Evolutionary conservation across 495 filamentous ascomycete species (phyloP).

Genomic region (Xylaria castorea): DNA sequence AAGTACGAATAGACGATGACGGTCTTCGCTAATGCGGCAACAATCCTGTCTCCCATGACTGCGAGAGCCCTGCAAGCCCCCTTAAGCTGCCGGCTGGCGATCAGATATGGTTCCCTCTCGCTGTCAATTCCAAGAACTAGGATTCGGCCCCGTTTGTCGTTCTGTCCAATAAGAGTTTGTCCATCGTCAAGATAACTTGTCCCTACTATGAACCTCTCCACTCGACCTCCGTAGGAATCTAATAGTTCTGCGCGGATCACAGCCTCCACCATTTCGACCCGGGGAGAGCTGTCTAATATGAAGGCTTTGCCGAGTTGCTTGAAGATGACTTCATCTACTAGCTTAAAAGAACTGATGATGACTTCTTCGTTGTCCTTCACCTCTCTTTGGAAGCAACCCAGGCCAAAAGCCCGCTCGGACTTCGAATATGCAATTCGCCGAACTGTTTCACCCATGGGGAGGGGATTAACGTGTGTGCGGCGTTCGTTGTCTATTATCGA

Average conservation of each 20-base stretch:
- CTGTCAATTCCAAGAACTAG: conserved; percentile 82
- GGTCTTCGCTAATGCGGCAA: conserved; percentile 86
- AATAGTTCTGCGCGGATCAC: conserved; percentile 80
- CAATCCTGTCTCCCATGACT: conserved; percentile 76
- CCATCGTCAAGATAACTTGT: conserved; percentile 77
- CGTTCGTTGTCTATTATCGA: conserved; percentile 82
- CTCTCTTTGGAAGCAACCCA: conserved; percentile 79
- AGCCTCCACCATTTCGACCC: conserved; percentile 82
- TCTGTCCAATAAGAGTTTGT: conserved; percentile 31
- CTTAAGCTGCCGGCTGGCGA: conserved; percentile 67
- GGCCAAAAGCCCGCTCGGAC: conserved; percentile 78
- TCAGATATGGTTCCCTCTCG: conserved; percentile 70
- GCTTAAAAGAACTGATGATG: conserved; percentile 54
- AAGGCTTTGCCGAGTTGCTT: conserved; percentile 51
- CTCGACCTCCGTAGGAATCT: conserved; percentile 64
- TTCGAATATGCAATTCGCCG: conserved; percentile 86
- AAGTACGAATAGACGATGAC: conserved; percentile 69
- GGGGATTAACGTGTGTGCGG: conserved; percentile 82
- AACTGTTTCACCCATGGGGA: conserved; percentile 81
- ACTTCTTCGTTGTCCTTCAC: conserved; percentile 55
- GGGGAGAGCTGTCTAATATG: conserved; percentile 55
- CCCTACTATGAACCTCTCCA: conserved; percentile 87
- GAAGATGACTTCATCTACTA: conserved; percentile 62
- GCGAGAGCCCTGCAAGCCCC: conserved; percentile 81
- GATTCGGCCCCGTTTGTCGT: conserved; percentile 73